Evolutionary conservation across 139 green algal genomes (phyloP).

Genomic region (Astrephomene gubernaculifera): DNA sequence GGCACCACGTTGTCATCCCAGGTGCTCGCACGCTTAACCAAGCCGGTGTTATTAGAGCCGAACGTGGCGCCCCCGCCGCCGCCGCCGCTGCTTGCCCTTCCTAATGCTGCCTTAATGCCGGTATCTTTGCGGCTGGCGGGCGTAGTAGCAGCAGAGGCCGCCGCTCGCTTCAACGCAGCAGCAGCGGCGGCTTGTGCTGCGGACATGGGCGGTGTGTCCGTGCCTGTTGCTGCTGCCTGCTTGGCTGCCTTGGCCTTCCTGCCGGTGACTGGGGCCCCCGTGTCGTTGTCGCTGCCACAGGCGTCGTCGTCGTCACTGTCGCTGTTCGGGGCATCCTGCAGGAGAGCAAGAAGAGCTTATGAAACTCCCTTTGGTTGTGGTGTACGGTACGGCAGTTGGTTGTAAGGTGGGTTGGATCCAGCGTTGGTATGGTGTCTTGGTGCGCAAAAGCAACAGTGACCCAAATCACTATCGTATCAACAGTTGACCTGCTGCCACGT

Average conservation of each 20-base stretch:
- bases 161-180: neutral
- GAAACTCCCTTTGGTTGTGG: too few species aligned
- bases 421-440: too few species aligned
- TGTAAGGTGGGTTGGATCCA: too few species aligned
- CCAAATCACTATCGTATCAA: too few species aligned
- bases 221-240: neutral
- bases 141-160: too few species aligned
- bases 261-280: neutral
- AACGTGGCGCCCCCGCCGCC: neutral
- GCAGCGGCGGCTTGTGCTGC: neutral
- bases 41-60: neutral
- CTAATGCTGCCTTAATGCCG: neutral
- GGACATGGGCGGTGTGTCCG: neutral
- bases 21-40: too few species aligned
- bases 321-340: neutral
- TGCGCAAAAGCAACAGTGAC: too few species aligned
- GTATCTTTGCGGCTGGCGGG: too few species aligned
- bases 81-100: neutral
- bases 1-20: neutral
- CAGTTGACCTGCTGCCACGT: too few species aligned
- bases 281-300: conserved; percentile 36
- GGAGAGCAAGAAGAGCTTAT: neutral
- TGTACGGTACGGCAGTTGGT: too few species aligned
- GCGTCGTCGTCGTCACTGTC: conserved; percentile 18
- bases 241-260: neutral